phyloP scores from a whole-genome alignment of 2,329 filamentous ascomycete species.

The Alternaria metachromatica region DNA sequence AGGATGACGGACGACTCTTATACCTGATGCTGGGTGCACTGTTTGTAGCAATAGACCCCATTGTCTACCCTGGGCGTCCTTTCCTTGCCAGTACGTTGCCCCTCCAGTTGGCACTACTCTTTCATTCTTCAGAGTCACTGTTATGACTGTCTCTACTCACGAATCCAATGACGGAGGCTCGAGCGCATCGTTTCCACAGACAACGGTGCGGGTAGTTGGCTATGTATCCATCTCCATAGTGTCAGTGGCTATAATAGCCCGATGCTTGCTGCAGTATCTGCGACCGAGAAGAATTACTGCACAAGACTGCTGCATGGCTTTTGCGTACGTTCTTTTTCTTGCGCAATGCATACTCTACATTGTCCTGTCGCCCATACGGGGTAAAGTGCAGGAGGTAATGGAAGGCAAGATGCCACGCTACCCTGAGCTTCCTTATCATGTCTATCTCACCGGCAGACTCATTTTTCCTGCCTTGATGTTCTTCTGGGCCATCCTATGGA shows the following conservation, averaged over 20 bases:
- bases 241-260: not conserved
- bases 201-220: not conserved
- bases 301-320: not conserved
- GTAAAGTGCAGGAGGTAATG: not conserved
- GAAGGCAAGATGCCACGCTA: not conserved
- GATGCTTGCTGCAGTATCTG: not conserved
- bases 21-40: not conserved
- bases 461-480: not conserved
- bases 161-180: not conserved
- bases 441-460: not conserved
- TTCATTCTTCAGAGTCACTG: not conserved
- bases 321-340: not conserved
- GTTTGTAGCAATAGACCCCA: not conserved
- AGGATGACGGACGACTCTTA: not conserved
- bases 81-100: not conserved
- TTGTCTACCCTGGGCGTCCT: not conserved
- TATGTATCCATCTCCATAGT: not conserved
- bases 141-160: not conserved
- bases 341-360: constrained; percentile 1
- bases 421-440: not conserved
- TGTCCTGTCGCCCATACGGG: not conserved
- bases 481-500: constrained; percentile 6
- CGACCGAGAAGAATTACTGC: not conserved
- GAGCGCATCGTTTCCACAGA: not conserved
- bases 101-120: not conserved